A percentile compares a stretch with the other conserved stretches of the same genome.
Conservation (phyloP, 306 rosid species). For the Hippophae gyantsensis region DNA sequence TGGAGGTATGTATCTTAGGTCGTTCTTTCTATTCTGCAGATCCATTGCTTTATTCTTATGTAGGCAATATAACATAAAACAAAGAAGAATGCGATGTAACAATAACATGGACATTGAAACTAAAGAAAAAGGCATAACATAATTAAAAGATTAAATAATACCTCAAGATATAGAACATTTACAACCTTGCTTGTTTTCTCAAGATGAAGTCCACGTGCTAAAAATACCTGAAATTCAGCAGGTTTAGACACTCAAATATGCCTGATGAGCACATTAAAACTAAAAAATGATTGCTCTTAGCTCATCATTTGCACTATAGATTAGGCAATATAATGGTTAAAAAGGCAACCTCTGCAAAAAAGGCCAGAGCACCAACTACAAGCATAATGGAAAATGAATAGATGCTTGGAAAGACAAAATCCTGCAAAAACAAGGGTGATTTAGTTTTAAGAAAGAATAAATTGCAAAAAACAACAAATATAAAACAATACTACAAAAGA, state of each 20-base stretch:
- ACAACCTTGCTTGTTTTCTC: constrained; percentile 68
- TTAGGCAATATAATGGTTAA: constrained; percentile 2
- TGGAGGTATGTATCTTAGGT: too few species aligned
- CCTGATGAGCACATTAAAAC: neutral
- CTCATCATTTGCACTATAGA: neutral
- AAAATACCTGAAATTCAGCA: constrained; percentile 40
- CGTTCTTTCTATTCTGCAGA: too few species aligned
- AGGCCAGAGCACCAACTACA: constrained; percentile 49
- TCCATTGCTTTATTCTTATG: too few species aligned
- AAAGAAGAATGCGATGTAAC: too few species aligned
- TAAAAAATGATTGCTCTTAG: neutral
- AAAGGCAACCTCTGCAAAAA: constrained; percentile 64
- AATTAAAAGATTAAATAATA: constrained; percentile 10
- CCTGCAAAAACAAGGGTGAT: constrained; percentile 34
- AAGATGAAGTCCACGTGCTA: constrained; percentile 77
- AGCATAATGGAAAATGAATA: constrained; percentile 43
- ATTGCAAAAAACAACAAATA: too few species aligned
- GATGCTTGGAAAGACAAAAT: constrained; percentile 48
- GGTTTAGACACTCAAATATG: constrained; percentile 3
- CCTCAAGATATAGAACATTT: constrained; percentile 55
- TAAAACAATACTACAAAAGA: too few species aligned
- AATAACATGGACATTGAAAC: neutral
- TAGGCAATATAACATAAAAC: too few species aligned
- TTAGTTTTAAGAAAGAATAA: too few species aligned
- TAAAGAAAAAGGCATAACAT: neutral